These are phyloP conservation scores for Eustoma russellianum DNA, from an alignment of 257 asterid genomes.

Conservation along the genomic window DNA sequence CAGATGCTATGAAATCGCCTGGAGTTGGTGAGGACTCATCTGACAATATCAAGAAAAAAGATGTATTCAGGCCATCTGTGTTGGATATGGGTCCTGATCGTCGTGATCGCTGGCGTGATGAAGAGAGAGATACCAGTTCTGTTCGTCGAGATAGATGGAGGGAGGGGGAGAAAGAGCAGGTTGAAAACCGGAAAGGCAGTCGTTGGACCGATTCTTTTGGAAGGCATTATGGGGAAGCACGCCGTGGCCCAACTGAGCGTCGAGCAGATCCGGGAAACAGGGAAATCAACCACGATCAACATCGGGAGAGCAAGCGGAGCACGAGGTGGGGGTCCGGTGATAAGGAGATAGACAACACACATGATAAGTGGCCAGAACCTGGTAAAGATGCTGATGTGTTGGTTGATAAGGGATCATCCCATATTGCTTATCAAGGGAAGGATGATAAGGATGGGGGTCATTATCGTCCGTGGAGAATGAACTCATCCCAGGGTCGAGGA, in stretches of 20 bases:
- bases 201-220: constrained; percentile 71
- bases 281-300: constrained; percentile 67
- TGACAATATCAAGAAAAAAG: constrained; percentile 66
- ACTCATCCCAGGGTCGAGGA: constrained; percentile 62
- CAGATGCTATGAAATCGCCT: constrained; percentile 42
- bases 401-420: constrained; percentile 50
- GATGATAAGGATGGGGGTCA: constrained; percentile 75
- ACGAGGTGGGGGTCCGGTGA: constrained; percentile 88
- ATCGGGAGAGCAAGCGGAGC: constrained; percentile 91
- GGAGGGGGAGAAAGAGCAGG: constrained; percentile 74
- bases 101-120: constrained; percentile 94
- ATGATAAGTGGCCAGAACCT: constrained; percentile 67
- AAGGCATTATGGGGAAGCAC: constrained; percentile 59
- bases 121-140: constrained; percentile 87
- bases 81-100: constrained; percentile 67
- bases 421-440: constrained; percentile 46
- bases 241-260: constrained; percentile 64
- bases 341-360: constrained; percentile 42
- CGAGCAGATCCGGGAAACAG: constrained; percentile 65
- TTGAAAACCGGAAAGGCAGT: constrained; percentile 53
- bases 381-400: constrained; percentile 45
- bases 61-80: constrained; percentile 91
- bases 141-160: constrained; percentile 81
- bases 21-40: constrained; percentile 38
- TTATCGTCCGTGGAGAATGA: constrained; percentile 82